Evolutionary conservation across 495 filamentous ascomycete genomes (phyloP).

Genomic region (Acidiella bohemica): DNA sequence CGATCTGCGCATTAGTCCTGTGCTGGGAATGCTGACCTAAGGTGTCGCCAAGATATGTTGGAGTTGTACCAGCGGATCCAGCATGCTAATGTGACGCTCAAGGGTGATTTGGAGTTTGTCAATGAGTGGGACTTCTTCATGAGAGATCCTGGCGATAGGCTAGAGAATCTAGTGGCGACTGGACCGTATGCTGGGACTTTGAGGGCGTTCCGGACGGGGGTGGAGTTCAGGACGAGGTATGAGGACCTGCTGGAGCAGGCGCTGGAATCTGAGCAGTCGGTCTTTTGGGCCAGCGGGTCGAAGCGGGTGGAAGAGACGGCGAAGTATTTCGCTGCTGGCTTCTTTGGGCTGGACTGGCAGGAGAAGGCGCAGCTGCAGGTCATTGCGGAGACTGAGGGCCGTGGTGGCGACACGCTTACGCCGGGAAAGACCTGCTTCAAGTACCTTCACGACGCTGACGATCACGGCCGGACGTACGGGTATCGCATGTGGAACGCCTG

Average conservation of each 20-base stretch:
- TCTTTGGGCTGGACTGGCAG: conserved; percentile 43
- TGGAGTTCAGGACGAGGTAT: conserved; percentile 43
- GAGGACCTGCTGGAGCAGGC: conserved; percentile 29
- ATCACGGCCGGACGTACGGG: conserved; percentile 39
- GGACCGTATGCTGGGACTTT: conserved; percentile 45
- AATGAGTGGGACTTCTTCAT: conserved; percentile 46
- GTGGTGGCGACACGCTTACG: conserved; percentile 43
- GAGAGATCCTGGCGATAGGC: conserved; percentile 24
- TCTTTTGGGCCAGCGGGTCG: conserved; percentile 43
- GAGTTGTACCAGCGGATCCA: conserved; percentile 34
- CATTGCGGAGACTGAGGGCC: conserved; percentile 39
- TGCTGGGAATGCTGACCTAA: too few relatives aligned
- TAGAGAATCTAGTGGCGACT: conserved; percentile 45
- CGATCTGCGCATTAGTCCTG: too few relatives aligned
- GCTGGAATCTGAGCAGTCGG: conserved; percentile 16
- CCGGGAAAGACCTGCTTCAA: conserved; percentile 43
- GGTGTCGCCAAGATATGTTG: conserved; percentile 35
- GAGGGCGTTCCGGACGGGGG: conserved; percentile 43
- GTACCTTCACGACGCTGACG: conserved; percentile 35
- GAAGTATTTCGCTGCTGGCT: conserved; percentile 40
- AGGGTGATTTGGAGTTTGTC: conserved; percentile 40
- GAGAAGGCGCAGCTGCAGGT: conserved; percentile 33
- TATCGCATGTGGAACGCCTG: conserved; percentile 34
- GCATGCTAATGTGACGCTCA: conserved; percentile 29
- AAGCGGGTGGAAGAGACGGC: conserved; percentile 47